These are phyloP conservation scores for Penicillium riverlandense DNA, from an alignment of 495 filamentous ascomycete genomes.

Conservation along the genomic window DNA sequence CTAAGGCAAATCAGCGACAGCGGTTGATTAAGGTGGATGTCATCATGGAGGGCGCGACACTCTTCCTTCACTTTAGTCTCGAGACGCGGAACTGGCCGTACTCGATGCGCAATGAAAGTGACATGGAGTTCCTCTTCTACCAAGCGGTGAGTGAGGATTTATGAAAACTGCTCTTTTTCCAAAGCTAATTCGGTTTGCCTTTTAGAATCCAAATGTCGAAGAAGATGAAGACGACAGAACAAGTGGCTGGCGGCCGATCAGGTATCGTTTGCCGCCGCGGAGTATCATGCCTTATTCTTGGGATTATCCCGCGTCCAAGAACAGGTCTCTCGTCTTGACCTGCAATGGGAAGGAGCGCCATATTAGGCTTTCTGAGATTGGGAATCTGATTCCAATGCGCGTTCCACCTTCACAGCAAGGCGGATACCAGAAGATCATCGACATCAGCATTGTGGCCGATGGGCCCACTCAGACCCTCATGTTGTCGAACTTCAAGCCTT, in stretches of 20 bases:
- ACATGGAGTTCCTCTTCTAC: constrained; percentile 90
- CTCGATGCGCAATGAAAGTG: constrained; percentile 96
- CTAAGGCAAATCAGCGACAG: constrained; percentile 82
- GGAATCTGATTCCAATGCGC: constrained; percentile 87
- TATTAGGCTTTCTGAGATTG: constrained; percentile 92
- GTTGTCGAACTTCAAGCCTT: constrained; percentile 87
- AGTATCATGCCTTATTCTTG: constrained; percentile 99
- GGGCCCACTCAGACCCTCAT: constrained; percentile 92
- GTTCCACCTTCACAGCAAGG: constrained; percentile 51
- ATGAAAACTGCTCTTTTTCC: too few relatives aligned
- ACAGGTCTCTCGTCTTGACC: constrained; percentile 80
- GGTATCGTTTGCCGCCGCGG: constrained; percentile 86
- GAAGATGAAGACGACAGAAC: constrained; percentile 72
- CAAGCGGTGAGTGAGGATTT: constrained; percentile 46
- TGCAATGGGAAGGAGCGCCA: constrained; percentile 76
- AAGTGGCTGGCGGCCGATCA: constrained; percentile 80
- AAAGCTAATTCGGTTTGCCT: neutral
- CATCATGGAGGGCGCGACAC: constrained; percentile 82
- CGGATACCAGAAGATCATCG: constrained; percentile 71
- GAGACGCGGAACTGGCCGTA: constrained; percentile 96
- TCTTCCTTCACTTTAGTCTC: constrained; percentile 84
- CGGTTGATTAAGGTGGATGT: constrained; percentile 81
- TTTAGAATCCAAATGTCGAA: constrained; percentile 62
- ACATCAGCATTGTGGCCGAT: constrained; percentile 90
- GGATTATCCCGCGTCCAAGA: constrained; percentile 97